Evolutionary conservation across 179 eudicot genomes (phyloP), one percentile per base, ranked within the genome.

Genomic region (Pouteria campechiana): DNA sequence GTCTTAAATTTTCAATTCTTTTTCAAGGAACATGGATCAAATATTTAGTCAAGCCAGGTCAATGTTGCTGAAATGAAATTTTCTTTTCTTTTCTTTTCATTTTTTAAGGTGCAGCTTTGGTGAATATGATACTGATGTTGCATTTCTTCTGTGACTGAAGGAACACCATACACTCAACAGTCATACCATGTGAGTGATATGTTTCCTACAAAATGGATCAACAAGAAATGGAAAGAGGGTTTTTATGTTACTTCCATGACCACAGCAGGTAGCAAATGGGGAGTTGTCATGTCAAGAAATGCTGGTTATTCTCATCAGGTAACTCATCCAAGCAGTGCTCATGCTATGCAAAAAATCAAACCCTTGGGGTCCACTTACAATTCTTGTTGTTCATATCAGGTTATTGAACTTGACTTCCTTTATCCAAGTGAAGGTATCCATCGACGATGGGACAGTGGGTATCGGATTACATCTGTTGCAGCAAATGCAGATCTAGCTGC

Each of bases 371-470:
- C 13, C 15, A 12, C 25, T 20, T 42, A 4, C 17, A 39, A 39
- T 19, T 2, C 18, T 20, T 34, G 7, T 24, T 12, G 7, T 12
- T 18, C 32, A 25, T 14, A 41, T 14, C 56, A 78, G 85, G 85
- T 74, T 28, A 81, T 78, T 21, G 86, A 78, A 50, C 70, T 78
- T 37, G 85, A 78, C 61, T 78, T 73, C 59, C 74, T 68, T n/a
- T 78, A 78, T 47, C 85, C 85, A 6, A 78, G 86, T 50, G 86
- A 78, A 52, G 81, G 86, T 12, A 74, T 78, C 36, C 86, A 74
- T 48, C 50, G 60, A 54, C 68, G 86, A 44, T 78, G 86, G 86
- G 78, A 68, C 27, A 43, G 44, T 32, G 81, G 81, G 7, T 78
- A 67, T 29, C 55, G 81, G 32, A 78, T 78, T 23, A 78, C 86